Conservation (phyloP, 2,329 filamentous ascomycete species). For the Penicillium sp. region DNA sequence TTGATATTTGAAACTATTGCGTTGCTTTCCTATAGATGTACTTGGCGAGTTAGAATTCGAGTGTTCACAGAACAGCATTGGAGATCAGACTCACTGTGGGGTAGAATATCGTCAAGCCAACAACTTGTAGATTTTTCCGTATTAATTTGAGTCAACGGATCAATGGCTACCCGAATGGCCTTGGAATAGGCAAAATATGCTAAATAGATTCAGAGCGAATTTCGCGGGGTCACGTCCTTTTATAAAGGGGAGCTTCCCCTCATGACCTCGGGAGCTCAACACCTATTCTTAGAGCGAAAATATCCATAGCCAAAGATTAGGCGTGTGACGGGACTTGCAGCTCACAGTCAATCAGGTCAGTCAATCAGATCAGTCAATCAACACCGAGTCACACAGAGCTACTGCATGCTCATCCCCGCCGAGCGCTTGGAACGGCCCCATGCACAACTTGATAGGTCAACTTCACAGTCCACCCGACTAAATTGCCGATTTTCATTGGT, state of each 20-base stretch:
- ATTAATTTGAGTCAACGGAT: not conserved
- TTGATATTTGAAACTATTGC: no score
- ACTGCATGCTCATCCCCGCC: no score
- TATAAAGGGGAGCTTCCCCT: constrained; percentile 1
- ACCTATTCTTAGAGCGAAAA: not conserved
- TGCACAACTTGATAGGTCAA: no score
- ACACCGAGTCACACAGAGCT: no score
- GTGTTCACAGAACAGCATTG: not conserved
- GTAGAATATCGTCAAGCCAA: not conserved
- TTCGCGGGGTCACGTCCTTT: not conserved
- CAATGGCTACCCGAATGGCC: not conserved
- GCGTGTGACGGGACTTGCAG: not conserved
- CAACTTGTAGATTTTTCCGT: not conserved
- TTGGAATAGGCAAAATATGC: no score
- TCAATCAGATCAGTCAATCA: no score
- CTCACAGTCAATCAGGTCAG: not conserved
- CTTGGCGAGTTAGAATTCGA: not conserved
- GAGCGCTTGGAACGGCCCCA: no score
- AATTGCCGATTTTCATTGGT: no score
- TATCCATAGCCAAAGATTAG: not conserved
- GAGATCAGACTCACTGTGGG: not conserved
- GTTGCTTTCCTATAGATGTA: no score
- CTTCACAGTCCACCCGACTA: no score
- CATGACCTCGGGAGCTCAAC: no score
- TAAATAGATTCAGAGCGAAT: not conserved